Conservation (phyloP, 805 yeast genomes). For the Debaryomyces maramus region DNA sequence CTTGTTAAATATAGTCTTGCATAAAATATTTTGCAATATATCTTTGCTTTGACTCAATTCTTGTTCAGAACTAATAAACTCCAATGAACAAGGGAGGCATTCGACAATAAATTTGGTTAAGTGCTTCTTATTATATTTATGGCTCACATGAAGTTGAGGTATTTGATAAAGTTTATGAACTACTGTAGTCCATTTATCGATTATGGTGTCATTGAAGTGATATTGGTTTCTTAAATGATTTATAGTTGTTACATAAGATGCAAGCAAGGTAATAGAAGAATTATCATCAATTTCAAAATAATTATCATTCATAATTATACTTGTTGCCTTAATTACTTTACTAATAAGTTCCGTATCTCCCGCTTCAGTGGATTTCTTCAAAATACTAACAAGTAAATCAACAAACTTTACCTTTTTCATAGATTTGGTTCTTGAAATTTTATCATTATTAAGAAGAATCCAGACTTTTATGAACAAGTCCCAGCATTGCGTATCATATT, state of each 20-base stretch:
- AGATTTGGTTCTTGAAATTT: slow-evolving; percentile 35
- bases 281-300: slow-evolving; percentile 36
- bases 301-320: slow-evolving; percentile 20
- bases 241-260: slow-evolving; percentile 15
- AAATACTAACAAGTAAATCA: slow-evolving; percentile 26
- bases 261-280: slow-evolving; percentile 25
- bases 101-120: slow-evolving; percentile 27
- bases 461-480: slow-evolving; percentile 43
- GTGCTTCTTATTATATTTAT: slow-evolving; percentile 30
- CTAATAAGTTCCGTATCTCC: slow-evolving; percentile 12
- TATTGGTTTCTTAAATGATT: slow-evolving; percentile 5
- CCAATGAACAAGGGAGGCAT: slow-evolving; percentile 17
- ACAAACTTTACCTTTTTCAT: slow-evolving; percentile 43
- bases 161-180: slow-evolving; percentile 24
- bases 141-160: slow-evolving; percentile 21
- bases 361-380: slow-evolving; percentile 6
- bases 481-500: slow-evolving; percentile 50
- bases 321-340: slow-evolving; percentile 18
- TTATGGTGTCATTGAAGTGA: slow-evolving; percentile 25
- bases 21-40: slow-evolving; percentile 2
- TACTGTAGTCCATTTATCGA: slow-evolving; percentile 23
- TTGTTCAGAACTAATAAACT: slow-evolving; percentile 3
- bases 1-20: slow-evolving; percentile 15
- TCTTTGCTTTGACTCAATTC: not conserved
- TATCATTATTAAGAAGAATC: slow-evolving; percentile 21